Conservation (phyloP, 352 stramenopile species). For the Globisporangium carolinianum region DNA sequence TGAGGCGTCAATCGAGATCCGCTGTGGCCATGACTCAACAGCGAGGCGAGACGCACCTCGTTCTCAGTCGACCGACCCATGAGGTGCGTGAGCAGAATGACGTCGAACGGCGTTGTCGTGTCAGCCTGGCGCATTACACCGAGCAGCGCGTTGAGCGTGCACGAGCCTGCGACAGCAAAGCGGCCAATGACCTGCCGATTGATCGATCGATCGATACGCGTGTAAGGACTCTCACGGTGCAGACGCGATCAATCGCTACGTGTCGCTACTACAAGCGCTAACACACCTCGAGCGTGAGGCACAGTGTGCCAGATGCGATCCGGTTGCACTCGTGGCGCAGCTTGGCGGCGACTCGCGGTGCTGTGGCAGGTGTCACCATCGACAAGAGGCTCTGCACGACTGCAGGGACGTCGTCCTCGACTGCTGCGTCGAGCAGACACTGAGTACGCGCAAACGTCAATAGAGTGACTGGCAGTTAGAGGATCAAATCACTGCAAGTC, state of each 20-base stretch:
- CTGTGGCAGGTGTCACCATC: conserved; percentile 52
- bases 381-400: conserved; percentile 72
- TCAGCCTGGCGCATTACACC: conserved; percentile 38
- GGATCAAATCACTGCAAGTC: background rate
- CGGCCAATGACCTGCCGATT: conserved; percentile 41
- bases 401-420: conserved; percentile 70
- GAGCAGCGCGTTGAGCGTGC: conserved; percentile 38
- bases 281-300: conserved; percentile 44
- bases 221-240: too few species aligned
- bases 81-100: conserved; percentile 52
- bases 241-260: too few species aligned
- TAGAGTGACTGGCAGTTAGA: background rate
- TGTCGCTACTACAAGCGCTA: too few species aligned
- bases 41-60: conserved; percentile 19
- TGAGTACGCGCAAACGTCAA: conserved; percentile 11
- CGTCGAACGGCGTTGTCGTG: conserved; percentile 43
- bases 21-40: too few species aligned
- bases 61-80: conserved; percentile 63
- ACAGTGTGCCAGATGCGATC: conserved; percentile 38
- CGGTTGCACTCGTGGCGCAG: conserved; percentile 59
- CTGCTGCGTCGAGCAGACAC: conserved; percentile 62
- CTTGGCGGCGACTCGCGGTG: conserved; percentile 36
- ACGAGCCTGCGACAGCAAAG: conserved; percentile 43
- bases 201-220: too few species aligned
- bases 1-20: background rate